Evolutionary conservation across 73 alveolate species (phyloP), one percentile per base, ranked within the genome.

Genomic region (Symbiodinium natans): DNA sequence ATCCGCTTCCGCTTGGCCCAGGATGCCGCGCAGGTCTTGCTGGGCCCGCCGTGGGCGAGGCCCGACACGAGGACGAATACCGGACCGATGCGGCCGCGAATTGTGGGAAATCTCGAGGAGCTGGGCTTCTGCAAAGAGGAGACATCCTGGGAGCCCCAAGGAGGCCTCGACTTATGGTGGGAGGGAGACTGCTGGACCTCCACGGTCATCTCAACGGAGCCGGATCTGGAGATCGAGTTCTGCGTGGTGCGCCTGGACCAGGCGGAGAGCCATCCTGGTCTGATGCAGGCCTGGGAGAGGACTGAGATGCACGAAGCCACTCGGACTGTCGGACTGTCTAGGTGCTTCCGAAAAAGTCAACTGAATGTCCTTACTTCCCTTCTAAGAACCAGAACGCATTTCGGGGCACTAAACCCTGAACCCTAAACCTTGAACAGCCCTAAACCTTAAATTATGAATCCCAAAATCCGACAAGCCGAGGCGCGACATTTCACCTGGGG

Each of bases 41-140:
- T 46, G 6, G 59, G 59, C 21, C 59, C 59, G 6, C 13, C 59
- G 6, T 46, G 59, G 59, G 59, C 13, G 59, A 46, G 80, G 40
- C 80, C 33, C 38, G 80, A 29, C 80, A 23, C 80, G 36, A 31
- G 36, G 31, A 29, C 36, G 80, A 29, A 19, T 31, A 90, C 97
- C n/a, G 97, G 97, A 39, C 97, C 97, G 31, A 71, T 90, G 88
- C 87, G 97, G 38, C 56, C 80, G 31, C 97, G 97, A 13, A 42
- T 90, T 23, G 97, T 90, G 38, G 97, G 97, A n/a, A 83, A 42
- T 19, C 2, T 71, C 31, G 88, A 90, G 56, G 97, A 90, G 1
- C 41, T 73, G 56, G 89, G 97, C 40, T 68, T 31, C n/a, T 39
- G 63, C n/a, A 85, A 87, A 21, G 84, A 25, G 41, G 59, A 46